phyloP scores from a whole-genome alignment of 768 basidiomycete genomes.

The Russula foetens region DNA sequence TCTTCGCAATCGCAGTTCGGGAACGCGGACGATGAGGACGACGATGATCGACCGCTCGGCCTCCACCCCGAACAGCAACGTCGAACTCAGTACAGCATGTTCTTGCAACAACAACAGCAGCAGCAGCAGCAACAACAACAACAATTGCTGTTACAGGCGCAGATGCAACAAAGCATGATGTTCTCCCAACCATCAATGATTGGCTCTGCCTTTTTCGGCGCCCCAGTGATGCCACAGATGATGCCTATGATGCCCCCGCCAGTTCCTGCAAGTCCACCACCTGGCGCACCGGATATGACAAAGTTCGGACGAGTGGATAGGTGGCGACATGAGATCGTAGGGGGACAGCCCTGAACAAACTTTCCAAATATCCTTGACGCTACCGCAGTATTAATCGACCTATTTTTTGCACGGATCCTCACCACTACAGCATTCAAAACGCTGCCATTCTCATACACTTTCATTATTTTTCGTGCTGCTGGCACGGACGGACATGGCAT shows the following conservation, averaged over 20 bases:
- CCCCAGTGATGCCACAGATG: conserved; percentile 34
- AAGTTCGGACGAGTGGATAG: conserved; percentile 70
- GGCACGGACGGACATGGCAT: conserved; percentile 16
- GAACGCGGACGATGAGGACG: conserved; percentile 22
- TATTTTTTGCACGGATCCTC: background rate
- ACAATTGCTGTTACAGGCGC: conserved; percentile 43
- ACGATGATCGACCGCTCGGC: conserved; percentile 60
- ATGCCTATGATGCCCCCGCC: conserved; percentile 36
- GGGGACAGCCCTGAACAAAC: conserved; percentile 37
- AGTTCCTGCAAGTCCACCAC: conserved; percentile 44
- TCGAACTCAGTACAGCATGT: conserved; percentile 45
- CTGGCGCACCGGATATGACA: conserved; percentile 51
- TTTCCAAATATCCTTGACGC: background rate
- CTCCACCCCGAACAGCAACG: conserved; percentile 76
- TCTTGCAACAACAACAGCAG: conserved; percentile 41
- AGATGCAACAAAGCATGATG: conserved; percentile 67
- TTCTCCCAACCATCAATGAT: conserved; percentile 62
- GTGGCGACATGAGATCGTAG: conserved; percentile 76
- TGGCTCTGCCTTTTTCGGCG: conserved; percentile 57
- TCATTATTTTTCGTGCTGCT: background rate
- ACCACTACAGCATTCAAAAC: background rate
- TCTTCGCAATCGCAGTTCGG: conserved; percentile 15
- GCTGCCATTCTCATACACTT: no score
- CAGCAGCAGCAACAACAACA: conserved; percentile 55
- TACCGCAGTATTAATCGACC: background rate